phyloP scores from a whole-genome alignment of 2,329 filamentous ascomycete genomes.

The Coleophoma eucalyptorum region DNA sequence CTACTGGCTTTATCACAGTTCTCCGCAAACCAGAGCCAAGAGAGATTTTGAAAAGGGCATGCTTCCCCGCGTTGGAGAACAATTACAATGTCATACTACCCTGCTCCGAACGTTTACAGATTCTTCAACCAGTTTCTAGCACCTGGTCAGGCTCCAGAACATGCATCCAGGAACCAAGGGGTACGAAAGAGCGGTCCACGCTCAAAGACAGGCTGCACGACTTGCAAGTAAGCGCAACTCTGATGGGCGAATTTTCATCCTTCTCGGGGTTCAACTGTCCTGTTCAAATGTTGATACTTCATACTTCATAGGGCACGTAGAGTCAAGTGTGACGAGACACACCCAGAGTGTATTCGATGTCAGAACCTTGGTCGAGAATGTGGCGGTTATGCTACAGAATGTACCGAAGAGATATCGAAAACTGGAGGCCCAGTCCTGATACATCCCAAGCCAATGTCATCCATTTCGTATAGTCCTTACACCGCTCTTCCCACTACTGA shows the following conservation, averaged over 20 bases:
- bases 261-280: not conserved
- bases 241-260: not conserved
- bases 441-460: slow-evolving; percentile 24
- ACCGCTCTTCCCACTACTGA: slow-evolving; percentile 20
- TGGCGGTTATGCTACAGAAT: slow-evolving; percentile 27
- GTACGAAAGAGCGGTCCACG: slow-evolving; percentile 28
- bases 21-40: not conserved
- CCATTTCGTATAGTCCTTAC: slow-evolving; percentile 23
- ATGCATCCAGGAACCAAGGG: slow-evolving; percentile 26
- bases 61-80: not conserved
- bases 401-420: slow-evolving; percentile 20
- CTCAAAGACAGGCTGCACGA: slow-evolving; percentile 28
- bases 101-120: slow-evolving; percentile 29
- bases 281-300: slow-evolving; percentile 8
- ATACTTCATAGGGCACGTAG: slow-evolving; percentile 22
- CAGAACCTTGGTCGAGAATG: slow-evolving; percentile 28
- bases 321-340: slow-evolving; percentile 30
- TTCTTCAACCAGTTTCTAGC: slow-evolving; percentile 28
- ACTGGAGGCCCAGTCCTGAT: slow-evolving; percentile 20
- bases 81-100: slow-evolving; percentile 9
- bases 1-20: not conserved
- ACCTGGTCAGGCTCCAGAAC: slow-evolving; percentile 25
- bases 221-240: slow-evolving; percentile 24
- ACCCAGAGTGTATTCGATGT: slow-evolving; percentile 27
- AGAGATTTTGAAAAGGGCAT: not conserved